Base-by-base conservation (phyloP, 108 stramenopile species). In the Bacterosira constricta region DNA sequence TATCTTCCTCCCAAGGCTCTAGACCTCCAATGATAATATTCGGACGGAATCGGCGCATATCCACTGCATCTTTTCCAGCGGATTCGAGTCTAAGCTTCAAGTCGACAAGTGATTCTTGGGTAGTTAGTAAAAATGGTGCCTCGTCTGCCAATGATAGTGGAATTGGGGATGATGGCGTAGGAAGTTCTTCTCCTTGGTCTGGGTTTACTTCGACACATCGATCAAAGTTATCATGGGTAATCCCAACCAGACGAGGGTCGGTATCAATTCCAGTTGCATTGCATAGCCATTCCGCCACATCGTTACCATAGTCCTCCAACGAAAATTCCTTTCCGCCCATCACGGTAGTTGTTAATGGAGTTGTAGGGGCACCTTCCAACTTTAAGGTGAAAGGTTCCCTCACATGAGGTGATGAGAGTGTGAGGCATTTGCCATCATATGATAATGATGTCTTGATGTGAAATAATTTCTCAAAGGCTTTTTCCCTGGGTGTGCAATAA, bases 11-110 rank as follows among this genome's bases (percentile, higher is more conserved):
- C 75, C 71, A 84, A 9, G 83, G 61, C 20, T 34, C 18, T 5
- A 75, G 62, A 12, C 75, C 83, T 18, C 30, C 30, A 4, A 84
- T 49, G 2, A 84, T 76, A 35, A 84, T 77, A 38, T 84, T 84
- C 27, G 83, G 83, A 23, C 83, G 75, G 50, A 84, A 84, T 34
- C 82, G 77, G 35, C 73, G 68, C 75, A 83, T 77, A 39, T 79
- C 82, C 4, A 83, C 52, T 10, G 68, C 39, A 20, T 31, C 12
- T 41, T 79, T 68, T 6, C 73, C 68, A 10, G 66, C 35, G 4
- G n/a, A 35, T 4, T 32, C 11, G 15, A 83, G 44, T 32, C 78
- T 72, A 21, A 27, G 23, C 60, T 83, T 83, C 61, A 83, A 75
- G 46, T 83, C 78, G 0, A 41, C 25, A 7, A 83, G 46, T 3